Evolutionary conservation across 176 grass and related monocot species (phyloP).

Genomic region (Eragrostis curvula): DNA sequence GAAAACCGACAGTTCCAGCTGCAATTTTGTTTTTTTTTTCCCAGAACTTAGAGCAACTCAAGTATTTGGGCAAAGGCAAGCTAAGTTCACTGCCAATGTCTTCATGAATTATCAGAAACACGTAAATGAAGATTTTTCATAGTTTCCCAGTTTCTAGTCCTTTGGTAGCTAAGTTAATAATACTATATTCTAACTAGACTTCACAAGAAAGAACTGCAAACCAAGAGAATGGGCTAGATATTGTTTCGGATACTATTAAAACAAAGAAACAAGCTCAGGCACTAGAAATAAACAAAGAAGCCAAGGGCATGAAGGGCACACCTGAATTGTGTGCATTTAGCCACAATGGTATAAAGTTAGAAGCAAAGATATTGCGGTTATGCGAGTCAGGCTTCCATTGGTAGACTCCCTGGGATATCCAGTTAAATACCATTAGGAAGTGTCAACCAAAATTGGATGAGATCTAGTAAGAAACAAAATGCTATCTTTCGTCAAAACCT

Average conservation of each 20-base stretch:
- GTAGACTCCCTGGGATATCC: constrained; percentile 61
- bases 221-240: neutral
- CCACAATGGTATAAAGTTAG: constrained; percentile 90
- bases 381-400: constrained; percentile 63
- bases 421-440: constrained; percentile 17
- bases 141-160: neutral
- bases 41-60: neutral
- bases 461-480: neutral
- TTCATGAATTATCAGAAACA: neutral
- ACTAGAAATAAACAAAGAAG: constrained; percentile 19
- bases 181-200: neutral
- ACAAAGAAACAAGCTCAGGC: neutral
- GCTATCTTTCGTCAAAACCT: constrained; percentile 51
- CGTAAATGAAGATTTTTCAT: neutral
- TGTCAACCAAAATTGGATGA: neutral
- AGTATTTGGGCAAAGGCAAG: neutral
- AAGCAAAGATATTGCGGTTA: constrained; percentile 72
- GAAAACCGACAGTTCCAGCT: neutral
- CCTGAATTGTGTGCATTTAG: constrained; percentile 65
- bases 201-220: neutral
- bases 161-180: neutral
- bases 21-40: neutral
- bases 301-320: neutral
- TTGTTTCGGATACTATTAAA: neutral
- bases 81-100: neutral